phyloP scores from a whole-genome alignment of 768 basidiomycete genomes.

The Trametes cingulata region DNA sequence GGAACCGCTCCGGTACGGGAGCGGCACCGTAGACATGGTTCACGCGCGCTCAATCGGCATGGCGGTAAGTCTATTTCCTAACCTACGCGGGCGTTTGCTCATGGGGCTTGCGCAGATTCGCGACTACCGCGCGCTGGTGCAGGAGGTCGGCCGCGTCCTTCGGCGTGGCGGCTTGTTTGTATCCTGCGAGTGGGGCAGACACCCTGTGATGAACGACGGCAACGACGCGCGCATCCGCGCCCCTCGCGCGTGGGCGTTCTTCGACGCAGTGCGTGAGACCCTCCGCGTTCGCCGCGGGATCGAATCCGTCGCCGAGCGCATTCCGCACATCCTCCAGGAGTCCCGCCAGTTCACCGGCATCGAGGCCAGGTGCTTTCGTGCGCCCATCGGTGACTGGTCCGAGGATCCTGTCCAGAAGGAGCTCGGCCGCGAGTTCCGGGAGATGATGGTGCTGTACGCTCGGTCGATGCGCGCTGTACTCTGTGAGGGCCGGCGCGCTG shows the following conservation, averaged over 20 bases:
- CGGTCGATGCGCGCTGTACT: slow-evolving; percentile 53
- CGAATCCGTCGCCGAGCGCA: slow-evolving; percentile 35
- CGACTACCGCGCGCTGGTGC: slow-evolving; percentile 53
- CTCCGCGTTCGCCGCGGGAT: slow-evolving; percentile 38
- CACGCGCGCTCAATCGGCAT: slow-evolving; percentile 63
- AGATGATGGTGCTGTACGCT: slow-evolving; percentile 43
- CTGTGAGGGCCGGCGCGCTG: slow-evolving; percentile 32
- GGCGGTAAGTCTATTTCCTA: slow-evolving; percentile 46
- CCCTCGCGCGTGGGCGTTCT: slow-evolving; percentile 35
- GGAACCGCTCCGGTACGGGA: slow-evolving; percentile 48
- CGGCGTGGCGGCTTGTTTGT: slow-evolving; percentile 72
- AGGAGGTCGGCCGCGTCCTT: slow-evolving; percentile 63
- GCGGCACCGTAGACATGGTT: slow-evolving; percentile 62
- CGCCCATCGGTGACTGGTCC: slow-evolving; percentile 68
- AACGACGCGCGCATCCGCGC: slow-evolving; percentile 13
- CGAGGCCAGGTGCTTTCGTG: slow-evolving; percentile 33
- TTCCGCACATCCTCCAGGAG: slow-evolving; percentile 40
- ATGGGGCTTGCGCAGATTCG: slow-evolving; percentile 44
- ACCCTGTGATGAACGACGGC: slow-evolving; percentile 39
- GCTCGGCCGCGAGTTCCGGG: slow-evolving; percentile 47
- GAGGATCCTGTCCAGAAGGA: slow-evolving; percentile 33
- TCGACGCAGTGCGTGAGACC: slow-evolving; percentile 41
- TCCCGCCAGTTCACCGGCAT: slow-evolving; percentile 46
- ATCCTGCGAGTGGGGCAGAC: slow-evolving; percentile 59
- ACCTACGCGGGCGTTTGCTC: slow-evolving; percentile 19